These are phyloP conservation scores for Coriaria nepalensis DNA, from an alignment of 306 rosid genomes.

Conservation along the genomic window DNA sequence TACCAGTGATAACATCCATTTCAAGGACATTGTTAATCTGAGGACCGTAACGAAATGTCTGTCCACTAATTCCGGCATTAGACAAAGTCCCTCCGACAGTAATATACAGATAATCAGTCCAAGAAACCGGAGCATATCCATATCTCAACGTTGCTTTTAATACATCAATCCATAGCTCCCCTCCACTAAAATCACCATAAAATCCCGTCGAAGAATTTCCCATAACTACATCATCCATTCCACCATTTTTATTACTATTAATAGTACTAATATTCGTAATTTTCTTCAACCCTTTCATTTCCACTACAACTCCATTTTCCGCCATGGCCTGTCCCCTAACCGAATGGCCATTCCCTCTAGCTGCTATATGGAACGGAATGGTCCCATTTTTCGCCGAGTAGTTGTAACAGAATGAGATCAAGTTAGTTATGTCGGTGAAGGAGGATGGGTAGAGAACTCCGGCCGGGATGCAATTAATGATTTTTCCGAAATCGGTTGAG, in stretches of 20 bases:
- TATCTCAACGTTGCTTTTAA: slow-evolving; percentile 32
- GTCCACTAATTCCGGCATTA: slow-evolving; percentile 90
- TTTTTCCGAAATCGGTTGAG: slow-evolving; percentile 52
- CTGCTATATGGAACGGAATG: slow-evolving; percentile 24
- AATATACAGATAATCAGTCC: slow-evolving; percentile 73
- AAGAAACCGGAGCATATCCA: slow-evolving; percentile 58
- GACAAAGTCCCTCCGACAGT: slow-evolving; percentile 83
- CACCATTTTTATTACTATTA: slow-evolving; percentile 8
- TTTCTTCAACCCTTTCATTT: slow-evolving; percentile 35
- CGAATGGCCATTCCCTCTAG: slow-evolving; percentile 78
- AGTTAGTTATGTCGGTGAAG: slow-evolving; percentile 21
- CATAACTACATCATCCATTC: slow-evolving; percentile 18
- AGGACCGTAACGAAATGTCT: slow-evolving; percentile 59
- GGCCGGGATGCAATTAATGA: slow-evolving; percentile 25
- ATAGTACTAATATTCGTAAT: too few relatives aligned
- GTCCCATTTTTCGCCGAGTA: not conserved
- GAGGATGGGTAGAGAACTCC: slow-evolving; percentile 47
- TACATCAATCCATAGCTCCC: slow-evolving; percentile 70
- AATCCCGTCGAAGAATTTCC: slow-evolving; percentile 3
- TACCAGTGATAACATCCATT: slow-evolving; percentile 73
- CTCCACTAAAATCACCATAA: slow-evolving; percentile 72
- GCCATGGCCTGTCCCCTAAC: slow-evolving; percentile 62
- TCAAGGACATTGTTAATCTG: slow-evolving; percentile 64
- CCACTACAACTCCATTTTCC: slow-evolving; percentile 49
- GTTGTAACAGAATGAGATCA: slow-evolving; percentile 37